Percentiles rank a stretch among this genome's conserved stretches.
phyloP scores from a whole-genome alignment of 1,284 basidiomycete genomes.

The Ustilago vetiveriae region DNA sequence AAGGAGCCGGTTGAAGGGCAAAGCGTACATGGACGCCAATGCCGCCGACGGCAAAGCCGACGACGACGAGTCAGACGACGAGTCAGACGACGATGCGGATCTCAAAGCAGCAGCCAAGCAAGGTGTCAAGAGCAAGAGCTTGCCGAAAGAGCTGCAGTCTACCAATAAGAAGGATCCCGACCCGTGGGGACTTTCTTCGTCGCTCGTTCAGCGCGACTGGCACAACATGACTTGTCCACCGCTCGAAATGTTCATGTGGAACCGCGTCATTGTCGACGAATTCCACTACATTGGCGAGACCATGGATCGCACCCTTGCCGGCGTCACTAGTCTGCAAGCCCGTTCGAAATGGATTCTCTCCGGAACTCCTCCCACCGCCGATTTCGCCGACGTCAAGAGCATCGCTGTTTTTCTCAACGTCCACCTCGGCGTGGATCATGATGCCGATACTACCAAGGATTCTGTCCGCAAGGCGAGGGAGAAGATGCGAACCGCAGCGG shows the following conservation, averaged over 20 bases:
- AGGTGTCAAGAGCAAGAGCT: slow-evolving; percentile 22
- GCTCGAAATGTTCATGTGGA: slow-evolving; percentile 80
- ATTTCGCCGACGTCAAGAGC: slow-evolving; percentile 88
- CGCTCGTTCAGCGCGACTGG: slow-evolving; percentile 78
- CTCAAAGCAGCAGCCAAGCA: slow-evolving; percentile 66
- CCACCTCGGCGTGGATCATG: slow-evolving; percentile 74
- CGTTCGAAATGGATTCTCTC: slow-evolving; percentile 93
- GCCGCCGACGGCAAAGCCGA: slow-evolving; percentile 70
- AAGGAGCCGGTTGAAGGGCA: slow-evolving; percentile 44
- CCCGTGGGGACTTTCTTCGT: slow-evolving; percentile 77
- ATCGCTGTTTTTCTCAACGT: slow-evolving; percentile 61
- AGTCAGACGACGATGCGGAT: slow-evolving; percentile 60
- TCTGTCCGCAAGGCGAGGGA: slow-evolving; percentile 75
- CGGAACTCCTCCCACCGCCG: slow-evolving; percentile 90
- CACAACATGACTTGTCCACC: slow-evolving; percentile 81
- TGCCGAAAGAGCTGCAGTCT: slow-evolving; percentile 64
- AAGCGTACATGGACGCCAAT: slow-evolving; percentile 46
- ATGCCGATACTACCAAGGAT: slow-evolving; percentile 76
- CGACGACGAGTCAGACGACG: slow-evolving; percentile 68
- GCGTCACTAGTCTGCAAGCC: slow-evolving; percentile 80
- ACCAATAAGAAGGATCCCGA: slow-evolving; percentile 37
- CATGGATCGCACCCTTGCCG: slow-evolving; percentile 77
- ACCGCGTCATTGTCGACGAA: slow-evolving; percentile 89
- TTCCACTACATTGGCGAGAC: slow-evolving; percentile 83
- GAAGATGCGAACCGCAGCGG: slow-evolving; percentile 85